Conservation (phyloP, 345 rosid species). For the Melaleuca quinquenervia region DNA sequence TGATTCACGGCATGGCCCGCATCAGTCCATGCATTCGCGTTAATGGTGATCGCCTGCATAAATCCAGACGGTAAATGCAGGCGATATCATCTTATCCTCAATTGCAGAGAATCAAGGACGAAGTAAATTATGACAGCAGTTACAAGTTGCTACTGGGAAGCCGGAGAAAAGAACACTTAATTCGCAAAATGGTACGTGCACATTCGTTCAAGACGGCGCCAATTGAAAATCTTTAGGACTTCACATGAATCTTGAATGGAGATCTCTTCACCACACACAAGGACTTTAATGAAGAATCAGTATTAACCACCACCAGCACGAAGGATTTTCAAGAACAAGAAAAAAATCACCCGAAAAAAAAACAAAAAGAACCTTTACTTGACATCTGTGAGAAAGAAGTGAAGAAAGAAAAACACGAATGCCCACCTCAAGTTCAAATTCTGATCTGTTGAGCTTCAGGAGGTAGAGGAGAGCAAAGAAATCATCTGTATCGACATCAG, state of each 20-base stretch:
- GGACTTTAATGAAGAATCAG: not conserved
- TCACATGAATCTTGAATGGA: not conserved
- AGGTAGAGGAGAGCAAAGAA: slow-evolving; percentile 75
- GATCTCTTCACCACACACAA: not conserved
- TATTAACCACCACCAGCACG: not conserved
- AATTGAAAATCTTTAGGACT: not conserved
- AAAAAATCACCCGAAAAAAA: not conserved
- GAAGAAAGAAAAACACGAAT: not conserved
- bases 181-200: not conserved
- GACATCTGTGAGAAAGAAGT: not conserved
- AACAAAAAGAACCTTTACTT: not conserved
- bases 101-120: not conserved
- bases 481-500: slow-evolving; percentile 88
- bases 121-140: not conserved
- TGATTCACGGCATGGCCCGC: slow-evolving; percentile 92
- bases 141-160: not conserved
- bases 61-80: not conserved
- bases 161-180: not conserved
- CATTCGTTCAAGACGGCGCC: not conserved
- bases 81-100: too few species aligned
- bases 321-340: not conserved
- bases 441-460: slow-evolving; percentile 71
- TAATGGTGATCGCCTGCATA: slow-evolving; percentile 67
- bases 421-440: slow-evolving; percentile 64
- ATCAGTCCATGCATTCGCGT: slow-evolving; percentile 69